phyloP scores from a whole-genome alignment of 805 yeast species.

The Kregervanrija delftensis region DNA sequence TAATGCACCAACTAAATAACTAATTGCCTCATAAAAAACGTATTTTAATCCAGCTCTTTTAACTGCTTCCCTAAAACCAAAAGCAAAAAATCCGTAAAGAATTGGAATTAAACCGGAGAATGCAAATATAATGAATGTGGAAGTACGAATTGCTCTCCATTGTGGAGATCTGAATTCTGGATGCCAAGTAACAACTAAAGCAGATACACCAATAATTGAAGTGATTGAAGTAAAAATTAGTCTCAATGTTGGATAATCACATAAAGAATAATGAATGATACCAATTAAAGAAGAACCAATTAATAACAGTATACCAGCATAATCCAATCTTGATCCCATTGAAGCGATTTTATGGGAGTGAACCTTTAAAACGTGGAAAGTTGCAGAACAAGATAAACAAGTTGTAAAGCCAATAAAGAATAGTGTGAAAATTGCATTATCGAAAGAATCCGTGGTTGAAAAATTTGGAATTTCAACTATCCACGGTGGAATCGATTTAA shows the following conservation, averaged over 20 bases:
- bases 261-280: slow-evolving; percentile 32
- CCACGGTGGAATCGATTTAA: slow-evolving; percentile 18
- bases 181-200: slow-evolving; percentile 57
- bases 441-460: slow-evolving; percentile 26
- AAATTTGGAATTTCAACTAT: slow-evolving; percentile 22
- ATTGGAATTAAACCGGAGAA: slow-evolving; percentile 72
- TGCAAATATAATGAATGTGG: slow-evolving; percentile 76
- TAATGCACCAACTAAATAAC: slow-evolving; percentile 74
- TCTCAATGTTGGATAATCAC: slow-evolving; percentile 35
- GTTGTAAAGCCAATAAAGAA: slow-evolving; percentile 39
- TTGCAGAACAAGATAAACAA: slow-evolving; percentile 43
- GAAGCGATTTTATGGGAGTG: slow-evolving; percentile 39
- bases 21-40: slow-evolving; percentile 62
- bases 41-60: slow-evolving; percentile 51
- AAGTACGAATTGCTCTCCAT: slow-evolving; percentile 73
- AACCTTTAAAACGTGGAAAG: slow-evolving; percentile 43
- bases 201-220: slow-evolving; percentile 47
- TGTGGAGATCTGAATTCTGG: slow-evolving; percentile 60
- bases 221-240: slow-evolving; percentile 39
- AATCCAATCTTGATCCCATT: slow-evolving; percentile 46
- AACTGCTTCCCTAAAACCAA: slow-evolving; percentile 44
- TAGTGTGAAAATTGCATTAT: slow-evolving; percentile 32
- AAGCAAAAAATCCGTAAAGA: slow-evolving; percentile 38
- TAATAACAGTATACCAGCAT: slow-evolving; percentile 47
- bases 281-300: slow-evolving; percentile 42